Evolutionary conservation across 2,329 filamentous ascomycete species (phyloP), one percentile per base, ranked within the genome.

Genomic region (Chrysoporthe austroafricana): DNA sequence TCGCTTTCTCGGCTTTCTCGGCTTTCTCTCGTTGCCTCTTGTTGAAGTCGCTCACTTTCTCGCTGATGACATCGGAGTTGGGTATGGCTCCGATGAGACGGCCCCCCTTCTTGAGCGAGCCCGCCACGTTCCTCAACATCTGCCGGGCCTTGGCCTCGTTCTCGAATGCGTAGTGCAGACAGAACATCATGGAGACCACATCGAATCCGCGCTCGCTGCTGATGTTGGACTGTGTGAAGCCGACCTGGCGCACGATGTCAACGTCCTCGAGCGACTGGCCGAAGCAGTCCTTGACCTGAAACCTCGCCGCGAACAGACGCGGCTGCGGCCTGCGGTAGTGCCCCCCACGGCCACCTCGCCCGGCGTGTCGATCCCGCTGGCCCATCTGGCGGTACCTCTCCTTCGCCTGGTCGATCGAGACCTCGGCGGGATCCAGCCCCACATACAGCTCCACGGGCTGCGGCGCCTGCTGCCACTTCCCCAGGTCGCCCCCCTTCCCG

Each of bases 171-270:
- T 99, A 99, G 81, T 99, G 96, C 89, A 99, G 96, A 75, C 94
- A 96, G 79, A 99, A 99, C 96, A 99, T 99, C 88, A 97, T 97
- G 76, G 91, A 94, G 71, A 99, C 95, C 54, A 98, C 92, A 77
- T 99, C 96, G 74, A 98, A 99, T 4, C 95, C 94, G 66, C 91
- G 91, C 64, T 88, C 88, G 70, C 87, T 86, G 80, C 89, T 78
- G 88, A 91, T 81, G 83, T 92, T 74, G 82, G 90, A 90, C 0
- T 86, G 83, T 74, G 97, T 92, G 73, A 97, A 97, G 32, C 96
- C 96, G 42, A 99, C 93, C 66, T 97, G 88, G 61, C 87, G 87
- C 62, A 99, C 85, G 72, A 97, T 91, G 16, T 90, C 88, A 57
- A 98, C 85, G 69, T 96, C 90, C 66, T 89, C 92, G 56, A 99